phyloP scores from a whole-genome alignment of 2,329 filamentous ascomycete species.

The Aspergillus luchuensis region DNA sequence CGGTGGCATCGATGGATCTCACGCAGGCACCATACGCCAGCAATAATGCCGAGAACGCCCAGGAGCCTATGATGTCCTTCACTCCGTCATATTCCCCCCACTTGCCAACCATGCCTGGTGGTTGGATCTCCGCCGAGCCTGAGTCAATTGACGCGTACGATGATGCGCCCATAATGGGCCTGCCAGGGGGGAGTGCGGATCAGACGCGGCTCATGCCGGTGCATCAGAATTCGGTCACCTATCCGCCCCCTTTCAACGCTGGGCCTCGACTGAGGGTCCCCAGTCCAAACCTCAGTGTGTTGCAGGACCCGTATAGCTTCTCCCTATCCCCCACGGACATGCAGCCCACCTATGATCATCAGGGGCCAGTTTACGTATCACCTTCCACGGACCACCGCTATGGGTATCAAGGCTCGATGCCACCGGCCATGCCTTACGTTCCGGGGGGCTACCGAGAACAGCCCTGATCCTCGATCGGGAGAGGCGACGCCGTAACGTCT shows the following conservation, averaged over 20 bases:
- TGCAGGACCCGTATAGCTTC: conserved; percentile 27
- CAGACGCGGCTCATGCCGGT: conserved; percentile 25
- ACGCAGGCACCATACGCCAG: conserved; percentile 15
- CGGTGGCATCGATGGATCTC: conserved; percentile 14
- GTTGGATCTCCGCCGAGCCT: conserved; percentile 31
- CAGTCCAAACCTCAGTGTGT: conserved; percentile 23
- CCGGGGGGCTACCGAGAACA: conserved; percentile 22
- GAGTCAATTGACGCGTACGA: conserved; percentile 28
- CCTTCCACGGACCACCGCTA: conserved; percentile 24
- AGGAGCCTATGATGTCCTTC: conserved; percentile 17
- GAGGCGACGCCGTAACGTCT: background rate
- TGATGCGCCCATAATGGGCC: conserved; percentile 17
- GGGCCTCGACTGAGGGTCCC: conserved; percentile 26
- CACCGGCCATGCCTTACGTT: conserved; percentile 18
- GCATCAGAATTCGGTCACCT: conserved; percentile 37
- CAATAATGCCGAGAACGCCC: conserved; percentile 10
- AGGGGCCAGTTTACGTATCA: conserved; percentile 29
- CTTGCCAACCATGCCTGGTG: conserved; percentile 28
- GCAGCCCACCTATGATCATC: conserved; percentile 24
- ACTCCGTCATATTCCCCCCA: conserved; percentile 18
- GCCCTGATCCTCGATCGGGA: conserved; percentile 13
- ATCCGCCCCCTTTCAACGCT: conserved; percentile 37
- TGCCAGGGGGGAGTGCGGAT: conserved; percentile 19
- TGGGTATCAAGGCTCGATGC: conserved; percentile 20
- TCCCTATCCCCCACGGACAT: conserved; percentile 29